Percentiles rank a stretch among this genome's conserved stretches.
Evolutionary conservation across 768 basidiomycete genomes (phyloP).

Genomic region (Collybia mongolica): DNA sequence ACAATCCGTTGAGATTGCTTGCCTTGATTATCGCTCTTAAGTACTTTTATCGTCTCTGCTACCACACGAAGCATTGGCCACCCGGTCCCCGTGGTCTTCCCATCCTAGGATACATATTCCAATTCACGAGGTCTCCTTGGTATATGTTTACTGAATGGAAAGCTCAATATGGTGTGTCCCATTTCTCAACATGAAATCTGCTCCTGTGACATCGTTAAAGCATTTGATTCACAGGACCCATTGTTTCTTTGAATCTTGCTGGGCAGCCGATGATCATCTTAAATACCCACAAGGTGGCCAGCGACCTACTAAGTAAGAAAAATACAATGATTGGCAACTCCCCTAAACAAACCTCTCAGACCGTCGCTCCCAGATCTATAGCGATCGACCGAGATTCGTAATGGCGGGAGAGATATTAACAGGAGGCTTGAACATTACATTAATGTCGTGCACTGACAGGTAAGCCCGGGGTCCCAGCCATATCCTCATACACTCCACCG

Average conservation of each 20-base stretch:
- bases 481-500: too few species aligned
- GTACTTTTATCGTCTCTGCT: too few species aligned
- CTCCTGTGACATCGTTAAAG: too few species aligned
- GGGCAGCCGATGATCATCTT: constrained; percentile 4
- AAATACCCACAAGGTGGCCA: not conserved
- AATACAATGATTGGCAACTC: not conserved
- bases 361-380: too few species aligned
- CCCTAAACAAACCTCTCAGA: not conserved
- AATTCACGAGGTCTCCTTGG: not conserved
- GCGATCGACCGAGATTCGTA: too few species aligned
- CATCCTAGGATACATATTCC: constrained; percentile 1
- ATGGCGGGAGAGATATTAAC: too few species aligned
- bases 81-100: constrained; percentile 2
- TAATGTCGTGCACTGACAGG: not conserved
- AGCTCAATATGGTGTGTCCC: not conserved
- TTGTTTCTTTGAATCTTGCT: constrained; percentile 1
- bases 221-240: not conserved
- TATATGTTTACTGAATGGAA: constrained; percentile 1
- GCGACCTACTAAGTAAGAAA: not conserved
- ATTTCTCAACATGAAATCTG: not conserved
- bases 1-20: too few species aligned
- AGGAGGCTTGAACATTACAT: not conserved
- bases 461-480: not conserved
- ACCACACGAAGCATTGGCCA: too few species aligned
- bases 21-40: too few species aligned